These are phyloP conservation scores for Tylopilus rubrobrunneus DNA, from an alignment of 768 basidiomycete genomes.

Conservation along the genomic window DNA sequence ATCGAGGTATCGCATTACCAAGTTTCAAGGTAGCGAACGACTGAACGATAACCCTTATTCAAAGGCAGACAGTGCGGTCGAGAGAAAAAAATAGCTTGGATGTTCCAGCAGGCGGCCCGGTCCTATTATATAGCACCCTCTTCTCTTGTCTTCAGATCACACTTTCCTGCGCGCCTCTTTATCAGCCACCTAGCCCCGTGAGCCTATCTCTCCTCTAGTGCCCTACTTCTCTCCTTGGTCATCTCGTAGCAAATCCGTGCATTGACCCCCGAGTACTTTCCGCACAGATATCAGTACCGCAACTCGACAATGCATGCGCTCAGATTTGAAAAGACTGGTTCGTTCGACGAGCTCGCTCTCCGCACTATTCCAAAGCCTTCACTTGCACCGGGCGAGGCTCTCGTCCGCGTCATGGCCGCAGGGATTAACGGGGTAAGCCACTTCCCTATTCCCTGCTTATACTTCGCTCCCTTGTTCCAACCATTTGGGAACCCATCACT, in stretches of 20 bases:
- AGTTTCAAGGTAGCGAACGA: not conserved
- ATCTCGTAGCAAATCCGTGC: not conserved
- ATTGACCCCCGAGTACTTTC: not conserved
- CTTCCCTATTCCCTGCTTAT: not conserved
- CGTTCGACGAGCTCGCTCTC: constrained; percentile 26
- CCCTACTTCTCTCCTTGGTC: not conserved
- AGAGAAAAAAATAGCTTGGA: not conserved
- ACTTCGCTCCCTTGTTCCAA: not conserved
- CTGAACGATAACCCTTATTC: not conserved
- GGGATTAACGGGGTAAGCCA: constrained; percentile 32
- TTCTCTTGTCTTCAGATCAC: not conserved
- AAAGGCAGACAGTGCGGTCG: constrained; percentile 11
- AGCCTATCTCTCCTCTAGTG: not conserved
- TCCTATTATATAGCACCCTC: not conserved
- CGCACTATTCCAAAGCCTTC: constrained; percentile 23
- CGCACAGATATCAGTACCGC: constrained; percentile 2
- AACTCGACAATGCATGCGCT: constrained; percentile 29
- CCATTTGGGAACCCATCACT: too few relatives aligned
- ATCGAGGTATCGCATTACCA: not conserved
- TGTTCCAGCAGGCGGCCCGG: constrained; percentile 10
- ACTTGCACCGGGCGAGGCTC: constrained; percentile 31
- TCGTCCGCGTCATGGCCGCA: constrained; percentile 31
- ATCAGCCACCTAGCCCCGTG: constrained; percentile 4
- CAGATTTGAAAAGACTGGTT: constrained; percentile 30
- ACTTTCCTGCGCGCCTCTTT: not conserved